phyloP scores from a whole-genome alignment of 495 filamentous ascomycete species.

The Extremus antarcticus region DNA sequence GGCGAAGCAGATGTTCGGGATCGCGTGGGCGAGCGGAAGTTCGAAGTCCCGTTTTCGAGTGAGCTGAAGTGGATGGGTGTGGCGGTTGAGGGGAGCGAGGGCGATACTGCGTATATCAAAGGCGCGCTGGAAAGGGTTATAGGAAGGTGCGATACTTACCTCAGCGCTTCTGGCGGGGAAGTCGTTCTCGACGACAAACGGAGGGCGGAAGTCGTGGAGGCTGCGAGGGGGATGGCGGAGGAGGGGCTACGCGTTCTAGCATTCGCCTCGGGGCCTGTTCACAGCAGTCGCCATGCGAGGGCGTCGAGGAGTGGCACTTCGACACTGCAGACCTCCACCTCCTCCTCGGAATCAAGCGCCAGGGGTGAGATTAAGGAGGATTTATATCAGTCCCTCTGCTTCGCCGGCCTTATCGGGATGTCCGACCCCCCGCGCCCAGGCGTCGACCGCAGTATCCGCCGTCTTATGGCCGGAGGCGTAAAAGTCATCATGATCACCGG shows the following conservation, averaged over 20 bases:
- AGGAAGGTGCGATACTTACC: conserved; percentile 76
- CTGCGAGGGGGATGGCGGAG: conserved; percentile 80
- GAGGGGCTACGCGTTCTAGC: conserved; percentile 85
- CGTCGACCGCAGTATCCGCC: conserved; percentile 79
- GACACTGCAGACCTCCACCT: conserved; percentile 33
- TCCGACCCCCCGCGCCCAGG: conserved; percentile 86
- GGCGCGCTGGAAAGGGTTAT: conserved; percentile 85
- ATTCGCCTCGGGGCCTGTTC: conserved; percentile 67
- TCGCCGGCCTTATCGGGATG: conserved; percentile 92
- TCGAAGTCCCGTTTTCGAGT: conserved; percentile 89
- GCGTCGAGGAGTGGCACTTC: conserved; percentile 31
- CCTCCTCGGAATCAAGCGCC: too few species aligned
- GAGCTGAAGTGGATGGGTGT: conserved; percentile 99
- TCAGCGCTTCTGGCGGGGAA: conserved; percentile 78
- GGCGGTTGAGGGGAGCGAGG: conserved; percentile 47
- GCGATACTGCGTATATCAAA: conserved; percentile 83
- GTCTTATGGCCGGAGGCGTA: conserved; percentile 85
- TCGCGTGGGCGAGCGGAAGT: conserved; percentile 61
- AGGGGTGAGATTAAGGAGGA: conserved; percentile 45
- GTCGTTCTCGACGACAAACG: conserved; percentile 72
- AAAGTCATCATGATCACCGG: conserved; percentile 99
- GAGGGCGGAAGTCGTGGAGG: conserved; percentile 60
- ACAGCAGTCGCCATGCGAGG: conserved; percentile 25
- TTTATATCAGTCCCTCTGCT: conserved; percentile 73
- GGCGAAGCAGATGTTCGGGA: conserved; percentile 85